Percentiles rank a stretch among this genome's conserved stretches.
Conservation (phyloP, 129 eudicot genomes). For the Smallanthus sonchifolius region DNA sequence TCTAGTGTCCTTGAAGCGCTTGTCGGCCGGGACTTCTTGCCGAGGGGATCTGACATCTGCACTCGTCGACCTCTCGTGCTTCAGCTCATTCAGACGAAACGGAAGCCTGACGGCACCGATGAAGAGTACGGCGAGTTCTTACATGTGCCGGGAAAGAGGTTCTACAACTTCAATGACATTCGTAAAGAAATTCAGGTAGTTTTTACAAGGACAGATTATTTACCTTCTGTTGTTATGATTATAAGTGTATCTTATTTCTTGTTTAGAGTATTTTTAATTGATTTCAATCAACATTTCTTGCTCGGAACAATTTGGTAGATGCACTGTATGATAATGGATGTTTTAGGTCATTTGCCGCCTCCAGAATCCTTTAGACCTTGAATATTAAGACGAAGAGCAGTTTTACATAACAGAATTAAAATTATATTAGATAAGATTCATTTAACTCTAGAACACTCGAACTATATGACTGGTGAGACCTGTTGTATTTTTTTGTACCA, state of each 20-base stretch:
- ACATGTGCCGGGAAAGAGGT: constrained; percentile 71
- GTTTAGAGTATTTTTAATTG: background rate
- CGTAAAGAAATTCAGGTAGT: constrained; percentile 83
- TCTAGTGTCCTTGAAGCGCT: constrained; percentile 93
- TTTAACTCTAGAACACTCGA: background rate
- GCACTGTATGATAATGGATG: background rate
- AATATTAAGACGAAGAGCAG: no score
- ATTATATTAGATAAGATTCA: background rate
- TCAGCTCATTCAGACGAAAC: constrained; percentile 67
- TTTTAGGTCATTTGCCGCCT: background rate
- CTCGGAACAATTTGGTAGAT: background rate
- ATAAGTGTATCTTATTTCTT: background rate
- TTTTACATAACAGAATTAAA: background rate
- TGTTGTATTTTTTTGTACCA: background rate
- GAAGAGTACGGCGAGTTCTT: constrained; percentile 93
- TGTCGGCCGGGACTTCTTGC: constrained; percentile 90
- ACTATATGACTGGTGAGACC: background rate
- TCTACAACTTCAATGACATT: constrained; percentile 67
- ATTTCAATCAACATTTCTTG: background rate
- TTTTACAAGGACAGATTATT: background rate
- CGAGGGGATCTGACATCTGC: constrained; percentile 83
- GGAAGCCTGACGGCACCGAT: constrained; percentile 49
- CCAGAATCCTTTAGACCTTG: background rate
- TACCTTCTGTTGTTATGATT: background rate
- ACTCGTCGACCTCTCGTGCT: constrained; percentile 92